Evolutionary conservation across 257 asterid genomes (phyloP), one percentile per base, ranked within the genome.

Genomic region (Plantago major): DNA sequence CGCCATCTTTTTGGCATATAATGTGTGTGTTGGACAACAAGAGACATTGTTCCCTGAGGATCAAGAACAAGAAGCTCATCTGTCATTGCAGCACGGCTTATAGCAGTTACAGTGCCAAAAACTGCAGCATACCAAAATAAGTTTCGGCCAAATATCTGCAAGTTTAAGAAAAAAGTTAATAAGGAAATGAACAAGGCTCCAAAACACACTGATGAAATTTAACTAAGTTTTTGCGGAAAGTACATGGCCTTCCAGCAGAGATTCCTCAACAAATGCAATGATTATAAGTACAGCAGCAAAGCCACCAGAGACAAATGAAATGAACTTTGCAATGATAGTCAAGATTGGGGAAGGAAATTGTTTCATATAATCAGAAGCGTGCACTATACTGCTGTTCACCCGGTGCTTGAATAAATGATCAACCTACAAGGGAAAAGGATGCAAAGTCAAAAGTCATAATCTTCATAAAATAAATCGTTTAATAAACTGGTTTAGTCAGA

Each of bases 171-270:
- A 69, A 50, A 54, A n/a, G 38, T 48, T 42, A 57, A 42, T 59
- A 51, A 77, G 52, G 46, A 18, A 18, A 44, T 55, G 49, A 42
- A 37, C 14, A 66, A 62, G 42, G 66, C 26, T 55, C 12, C 9
- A 42, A 50, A 60, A 22, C 19, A 7, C 30, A 55, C 26, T 17
- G 11, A 48, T 19, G 30, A 13, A 58, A 69, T 67, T 10, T 54
- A 13, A 56, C n/a, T 15, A 42, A 14, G 58, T 60, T 7, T 12
- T 16, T 54, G 70, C 62, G 67, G 51, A 62, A 37, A 64, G 71
- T 87, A 93, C 99, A 70, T 93, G 99, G 94, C 99, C 99, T 84
- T 93, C 97, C 72, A 93, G 90, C 72, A 93, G 84, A 54, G 99
- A 93, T 74, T 89, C 99, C 63, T 93, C 99, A 19, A 93, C 78